Base-by-base conservation (phyloP, 495 filamentous ascomycete genomes). In the Podospora fimiseda region DNA sequence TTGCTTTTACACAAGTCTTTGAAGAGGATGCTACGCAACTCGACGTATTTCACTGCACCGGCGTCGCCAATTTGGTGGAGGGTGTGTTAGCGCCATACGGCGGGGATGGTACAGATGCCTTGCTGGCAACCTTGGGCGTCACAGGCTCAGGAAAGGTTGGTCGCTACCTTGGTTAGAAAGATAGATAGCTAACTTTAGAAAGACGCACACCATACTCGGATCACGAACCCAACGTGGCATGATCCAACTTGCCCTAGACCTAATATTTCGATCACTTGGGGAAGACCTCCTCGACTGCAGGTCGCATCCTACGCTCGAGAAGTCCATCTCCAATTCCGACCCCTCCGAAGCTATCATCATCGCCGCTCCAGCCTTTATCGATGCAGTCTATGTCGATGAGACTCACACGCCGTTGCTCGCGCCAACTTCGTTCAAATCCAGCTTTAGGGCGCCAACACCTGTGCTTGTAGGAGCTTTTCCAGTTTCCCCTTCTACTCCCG, bases 131-230 rank as follows among this genome's bases (percentile, higher is more conserved):
- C 36, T 69, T 98, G 47, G 93, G 93, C 5, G 93, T 97, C 24
- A 96, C 93, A 6, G 94, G 93, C 15, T 94, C 88, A 55, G 93
- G 93, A 61, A 98, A 98, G 83, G 92, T 95, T 58, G 30, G 77
- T 69, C 22, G 11, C 38, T 18, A 30, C 13, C n/a, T 22, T 16
- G 7, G 36, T 40, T 30, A 9, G 13, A 40, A 47, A 43, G 3
- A 33, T 5, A 33, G 27, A 11, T 5, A 44, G 19, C 42, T 42
- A 42, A 42, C 39, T 7, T 42, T 33, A 1, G 2, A 21, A 60
- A 97, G 92, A 91, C 87, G 57, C 90, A 98, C 65, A 98, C 93
- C n/a, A 95, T 97, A 59, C 80, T 98, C 9, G 93, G 93, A 47
- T 91, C 88, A 15, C 85, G 84, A 57, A 80, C 80, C 13, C 86